A percentile compares a stretch with the other conserved stretches of the same genome.
Evolutionary conservation across 148 eudicot species (phyloP).

Genomic region (Bassia scoparia): DNA sequence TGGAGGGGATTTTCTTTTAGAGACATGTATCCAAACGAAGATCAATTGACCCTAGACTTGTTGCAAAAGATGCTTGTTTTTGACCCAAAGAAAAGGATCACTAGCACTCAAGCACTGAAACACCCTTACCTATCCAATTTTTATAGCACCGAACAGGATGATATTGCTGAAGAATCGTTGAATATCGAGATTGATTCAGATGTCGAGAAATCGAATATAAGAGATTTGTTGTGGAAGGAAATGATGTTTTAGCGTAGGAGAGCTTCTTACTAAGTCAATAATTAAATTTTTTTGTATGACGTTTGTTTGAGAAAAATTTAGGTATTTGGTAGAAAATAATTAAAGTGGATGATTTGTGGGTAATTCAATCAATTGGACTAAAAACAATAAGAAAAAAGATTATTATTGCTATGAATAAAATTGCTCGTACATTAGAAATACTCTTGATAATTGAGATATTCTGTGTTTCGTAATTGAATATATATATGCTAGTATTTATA

Average conservation of each 20-base stretch:
- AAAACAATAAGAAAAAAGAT: no score
- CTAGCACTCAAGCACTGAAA: slow-evolving; percentile 32
- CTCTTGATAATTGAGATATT: no score
- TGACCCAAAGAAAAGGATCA: slow-evolving; percentile 39
- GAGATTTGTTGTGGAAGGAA: slow-evolving; percentile 40
- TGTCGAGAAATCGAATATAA: slow-evolving; percentile 25
- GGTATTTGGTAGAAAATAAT: no score
- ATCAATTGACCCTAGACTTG: slow-evolving; percentile 38
- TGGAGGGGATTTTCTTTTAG: slow-evolving; percentile 16
- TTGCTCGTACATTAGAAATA: no score
- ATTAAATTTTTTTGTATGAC: no score
- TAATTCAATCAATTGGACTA: no score
- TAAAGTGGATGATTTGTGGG: no score
- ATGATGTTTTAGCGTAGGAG: slow-evolving; percentile 34
- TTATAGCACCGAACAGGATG: slow-evolving; percentile 15
- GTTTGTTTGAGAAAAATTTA: no score
- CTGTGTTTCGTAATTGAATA: no score
- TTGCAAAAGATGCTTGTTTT: slow-evolving; percentile 37
- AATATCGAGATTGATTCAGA: slow-evolving; percentile 27
- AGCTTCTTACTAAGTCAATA: no score
- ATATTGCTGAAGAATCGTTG: slow-evolving; percentile 20
- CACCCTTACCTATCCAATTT: slow-evolving; percentile 37
- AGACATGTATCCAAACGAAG: slow-evolving; percentile 28
- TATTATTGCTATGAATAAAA: no score
- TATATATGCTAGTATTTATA: no score